Base-by-base conservation (phyloP, 2,329 filamentous ascomycete species). In the Xylaria sp. region DNA sequence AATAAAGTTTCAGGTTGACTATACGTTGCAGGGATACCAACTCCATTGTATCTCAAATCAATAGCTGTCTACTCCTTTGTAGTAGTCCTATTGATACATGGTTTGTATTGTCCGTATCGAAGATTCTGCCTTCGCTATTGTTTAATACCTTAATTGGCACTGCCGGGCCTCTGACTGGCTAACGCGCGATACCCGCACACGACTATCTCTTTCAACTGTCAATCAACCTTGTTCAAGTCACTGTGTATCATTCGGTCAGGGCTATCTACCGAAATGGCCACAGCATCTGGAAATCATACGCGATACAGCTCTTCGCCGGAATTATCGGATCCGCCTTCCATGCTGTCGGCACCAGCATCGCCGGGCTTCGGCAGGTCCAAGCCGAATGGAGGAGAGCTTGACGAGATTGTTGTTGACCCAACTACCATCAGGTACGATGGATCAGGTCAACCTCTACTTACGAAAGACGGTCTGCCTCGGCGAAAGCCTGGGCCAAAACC, bases 401-500 rank as follows among this genome's bases (percentile, higher is more conserved):
- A 79, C 48, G 78, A 80, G 67, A 78, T 79, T 46, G 70, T 79
- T 2, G 77, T 79, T 63, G 74, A 79, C 67, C 75, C 80, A 66
- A 77, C 70, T 58, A 78, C 73, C 71, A 79, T 74, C 70, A 73
- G 66, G 66, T 80, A 73, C 73, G 79, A 73, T 72, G 77, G 59
- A 67, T 75, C 69, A 69, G 78, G 70, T 78, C 84, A 71, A 77
- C 83, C 71, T 72, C 81, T 75, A 79, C 79, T 89, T 62, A 89
- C 87, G 0, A 87, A 87, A 31, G 87, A 87, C 61, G 88, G 88
- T 12, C 76, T 88, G 7, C 87, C 88, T 0, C 81, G 88, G 4
- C 90, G 90, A 80, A 91, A 91, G 80, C 88, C 89, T 23, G 89
- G 88, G 25, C 86, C 89, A 59, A 91, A 91, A 76, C 88, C 89